Evolutionary conservation across 768 basidiomycete species (phyloP), one percentile per base, ranked within the genome.

Genomic region (Kwoniella sp.): DNA sequence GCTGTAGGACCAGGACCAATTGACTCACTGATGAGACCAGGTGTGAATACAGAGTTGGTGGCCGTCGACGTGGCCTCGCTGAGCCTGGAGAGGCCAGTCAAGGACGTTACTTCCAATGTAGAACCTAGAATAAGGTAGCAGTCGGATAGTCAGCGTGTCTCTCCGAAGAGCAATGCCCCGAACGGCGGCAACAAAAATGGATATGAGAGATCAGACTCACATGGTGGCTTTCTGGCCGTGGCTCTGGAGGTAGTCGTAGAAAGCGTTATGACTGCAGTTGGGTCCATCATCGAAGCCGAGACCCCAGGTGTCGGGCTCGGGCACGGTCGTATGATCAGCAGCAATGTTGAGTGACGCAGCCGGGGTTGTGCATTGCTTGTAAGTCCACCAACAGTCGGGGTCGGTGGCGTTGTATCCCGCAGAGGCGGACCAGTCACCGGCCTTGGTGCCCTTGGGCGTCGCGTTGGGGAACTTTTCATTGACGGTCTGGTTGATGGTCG

Each of bases 91-190:
- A 2, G 82, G 82, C 82, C 82, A 82, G 70, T 82, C 76, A 53
- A 81, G 66, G n/a, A 82, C 81, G 70, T 83, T 83, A 22, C 78
- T 79, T 0, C 83, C 82, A 65, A 83, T 82, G 72, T 79, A 82
- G 73, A 80, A 82, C 71, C 71, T 76, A 38, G 1, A 4, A 61
- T 37, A 64, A 58, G 9, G 41, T 11, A 45, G 41, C 15, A n/a
- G n/a, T n/a, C n/a, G n/a, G n/a, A n/a, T n/a, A n/a, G n/a, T n/a
- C n/a, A n/a, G n/a, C n/a, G n/a, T n/a, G n/a, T n/a, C n/a, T n/a
- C n/a, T n/a, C n/a, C n/a, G n/a, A n/a, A n/a, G n/a, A n/a, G n/a
- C n/a, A n/a, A n/a, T n/a, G n/a, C n/a, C n/a, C n/a, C n/a, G n/a
- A n/a, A n/a, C n/a, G n/a, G n/a, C n/a, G n/a, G n/a, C n/a, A n/a